A percentile compares a stretch with the other conserved stretches of the same genome.
Conservation (phyloP, 768 basidiomycete species). For the Brasilioporus rufonigricans region DNA sequence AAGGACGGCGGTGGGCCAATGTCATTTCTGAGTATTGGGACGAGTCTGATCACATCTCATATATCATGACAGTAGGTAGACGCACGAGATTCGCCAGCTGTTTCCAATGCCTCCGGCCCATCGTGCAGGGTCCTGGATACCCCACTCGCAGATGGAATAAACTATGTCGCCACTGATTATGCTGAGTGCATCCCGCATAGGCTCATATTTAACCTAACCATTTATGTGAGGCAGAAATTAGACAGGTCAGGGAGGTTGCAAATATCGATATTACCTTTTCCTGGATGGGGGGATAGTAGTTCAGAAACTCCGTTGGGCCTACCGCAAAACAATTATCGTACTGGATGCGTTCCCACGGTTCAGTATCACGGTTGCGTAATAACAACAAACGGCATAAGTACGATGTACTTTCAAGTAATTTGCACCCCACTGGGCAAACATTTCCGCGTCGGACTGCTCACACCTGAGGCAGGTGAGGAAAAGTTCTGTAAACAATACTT, state of each 20-base stretch:
- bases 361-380: no score
- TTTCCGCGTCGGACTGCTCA: slow-evolving; percentile 7
- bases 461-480: no score
- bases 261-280: slow-evolving; percentile 1
- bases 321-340: slow-evolving; percentile 14
- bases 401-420: slow-evolving; percentile 15
- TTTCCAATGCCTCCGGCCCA: no score
- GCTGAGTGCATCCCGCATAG: slow-evolving; percentile 13
- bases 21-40: slow-evolving; percentile 3
- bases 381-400: no score
- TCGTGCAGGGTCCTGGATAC: slow-evolving; percentile 52
- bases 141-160: slow-evolving; percentile 53
- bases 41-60: no score
- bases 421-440: slow-evolving; percentile 5
- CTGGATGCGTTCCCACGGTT: not conserved
- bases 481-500: no score
- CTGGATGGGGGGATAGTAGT: not conserved
- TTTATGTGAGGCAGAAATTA: not conserved
- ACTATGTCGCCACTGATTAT: slow-evolving; percentile 28
- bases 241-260: not conserved
- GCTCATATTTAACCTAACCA: not conserved
- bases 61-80: not conserved
- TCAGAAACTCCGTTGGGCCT: slow-evolving; percentile 1
- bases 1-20: slow-evolving; percentile 14
- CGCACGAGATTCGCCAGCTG: slow-evolving; percentile 49